phyloP scores from a whole-genome alignment of 805 yeast genomes.

The Suhomyces xylopsoci region DNA sequence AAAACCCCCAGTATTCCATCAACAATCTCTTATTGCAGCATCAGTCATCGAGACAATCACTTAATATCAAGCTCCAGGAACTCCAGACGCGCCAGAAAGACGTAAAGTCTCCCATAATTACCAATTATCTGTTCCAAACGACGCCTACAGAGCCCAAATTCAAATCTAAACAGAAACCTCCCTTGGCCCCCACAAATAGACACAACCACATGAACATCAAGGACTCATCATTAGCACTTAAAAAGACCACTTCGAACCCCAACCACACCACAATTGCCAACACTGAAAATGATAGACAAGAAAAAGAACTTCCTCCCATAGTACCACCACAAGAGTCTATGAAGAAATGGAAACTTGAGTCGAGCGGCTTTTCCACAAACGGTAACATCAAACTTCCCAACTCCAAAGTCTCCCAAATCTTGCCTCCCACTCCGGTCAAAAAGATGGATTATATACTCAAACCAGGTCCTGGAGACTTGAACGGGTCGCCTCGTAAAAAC shows the following conservation, averaged over 20 bases:
- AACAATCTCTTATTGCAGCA: conserved; percentile 38
- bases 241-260: conserved; percentile 21
- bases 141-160: not conserved
- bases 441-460: conserved; percentile 45
- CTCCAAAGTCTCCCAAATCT: conserved; percentile 41
- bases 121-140: conserved; percentile 1
- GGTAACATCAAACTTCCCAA: conserved; percentile 53
- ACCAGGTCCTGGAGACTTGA: conserved; percentile 9
- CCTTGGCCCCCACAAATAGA: conserved; percentile 13
- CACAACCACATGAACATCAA: conserved; percentile 39
- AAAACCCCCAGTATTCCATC: conserved; percentile 38
- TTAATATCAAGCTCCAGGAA: conserved; percentile 28
- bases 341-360: conserved; percentile 24
- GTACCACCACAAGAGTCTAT: not conserved
- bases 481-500: conserved; percentile 9
- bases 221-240: conserved; percentile 39
- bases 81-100: conserved; percentile 11
- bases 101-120: conserved; percentile 5
- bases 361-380: conserved; percentile 45
- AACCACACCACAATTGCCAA: not conserved
- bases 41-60: conserved; percentile 32
- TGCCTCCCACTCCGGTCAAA: conserved; percentile 69
- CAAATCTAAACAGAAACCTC: not conserved
- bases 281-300: not conserved
- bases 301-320: not conserved